Base-by-base conservation (phyloP, 169 alveolate species). In the Eimeria falciformis region DNA sequence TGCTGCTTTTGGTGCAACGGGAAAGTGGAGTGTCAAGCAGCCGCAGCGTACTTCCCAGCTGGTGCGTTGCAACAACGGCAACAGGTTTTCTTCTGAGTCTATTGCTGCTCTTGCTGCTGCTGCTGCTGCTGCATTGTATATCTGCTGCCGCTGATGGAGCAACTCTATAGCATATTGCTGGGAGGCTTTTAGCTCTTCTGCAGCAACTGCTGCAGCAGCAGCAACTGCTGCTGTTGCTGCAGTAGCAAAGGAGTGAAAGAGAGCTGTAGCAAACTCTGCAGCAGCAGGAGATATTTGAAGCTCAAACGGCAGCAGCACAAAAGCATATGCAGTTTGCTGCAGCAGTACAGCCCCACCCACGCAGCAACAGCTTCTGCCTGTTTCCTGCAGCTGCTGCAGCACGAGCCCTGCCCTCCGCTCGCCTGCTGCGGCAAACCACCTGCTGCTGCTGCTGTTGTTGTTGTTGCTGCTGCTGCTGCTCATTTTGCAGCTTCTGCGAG, bases 31-130 rank as follows among this genome's bases (percentile, higher is more conserved):
- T 11, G 68, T 50, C 47, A 75, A 23, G 3, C 43, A 29, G 46
- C 86, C 86, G 45, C 86, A 75, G 62, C 86, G 86, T 23, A 75
- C 11, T 53, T 75, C 86, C 86, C 86, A 75, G 86, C 46, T 75
- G 86, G 68, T 75, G 86, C 86, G 86, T 45, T 47, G 62, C 86
- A 75, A 66, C 86, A 75, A 23, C 37, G 86, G 86, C 47, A 45
- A 5, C 3, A 21, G 25, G 21, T 18, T 62, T 7, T 58, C 29
- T 58, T 14, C 25, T 11, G 25, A 56, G 14, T 29, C 43, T 2
- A n/a, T 29, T 12, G 68, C 55, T 45, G 86, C 86, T 75, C 68
- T 66, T 73, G 84, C 84, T 27, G 65, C 43, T 40, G 84, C 17
- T 43, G 25, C 84, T 45, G 66, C 86, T 1, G 66, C 86, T 5